Percentiles rank a stretch among this genome's conserved stretches.
These are phyloP conservation scores for Pestalotiopsis sp. DNA, from an alignment of 2,329 filamentous ascomycete genomes.

Conservation along the genomic window DNA sequence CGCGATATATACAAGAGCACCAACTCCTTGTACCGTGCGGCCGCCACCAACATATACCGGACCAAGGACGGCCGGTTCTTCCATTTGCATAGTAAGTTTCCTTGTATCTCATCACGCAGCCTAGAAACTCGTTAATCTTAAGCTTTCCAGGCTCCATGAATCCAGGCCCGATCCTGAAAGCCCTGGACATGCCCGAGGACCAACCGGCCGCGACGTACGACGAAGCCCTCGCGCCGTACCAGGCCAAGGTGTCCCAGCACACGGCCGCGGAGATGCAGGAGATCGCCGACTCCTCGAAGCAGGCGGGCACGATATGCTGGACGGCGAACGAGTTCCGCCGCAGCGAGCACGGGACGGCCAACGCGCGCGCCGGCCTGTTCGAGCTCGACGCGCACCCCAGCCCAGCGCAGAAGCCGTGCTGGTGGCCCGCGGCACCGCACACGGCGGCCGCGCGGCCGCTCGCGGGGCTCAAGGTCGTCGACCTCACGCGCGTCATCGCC, in stretches of 20 bases:
- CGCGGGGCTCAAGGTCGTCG: slow-evolving; percentile 49
- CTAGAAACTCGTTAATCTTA: background rate
- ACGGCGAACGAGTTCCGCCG: slow-evolving; percentile 28
- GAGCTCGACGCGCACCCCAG: slow-evolving; percentile 23
- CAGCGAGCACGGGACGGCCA: slow-evolving; percentile 29
- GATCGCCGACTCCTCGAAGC: slow-evolving; percentile 19
- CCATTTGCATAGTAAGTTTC: slow-evolving; percentile 21
- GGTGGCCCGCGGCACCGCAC: slow-evolving; percentile 41
- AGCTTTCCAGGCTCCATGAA: background rate
- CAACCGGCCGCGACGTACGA: background rate
- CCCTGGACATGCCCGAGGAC: slow-evolving; percentile 19
- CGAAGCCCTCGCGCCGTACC: background rate
- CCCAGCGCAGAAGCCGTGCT: slow-evolving; percentile 33
- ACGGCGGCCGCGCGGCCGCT: slow-evolving; percentile 41
- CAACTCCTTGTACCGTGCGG: slow-evolving; percentile 2
- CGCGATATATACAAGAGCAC: slow-evolving; percentile 8
- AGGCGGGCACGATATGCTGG: slow-evolving; percentile 29
- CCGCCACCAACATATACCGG: slow-evolving; percentile 29
- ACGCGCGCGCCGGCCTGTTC: slow-evolving; percentile 22
- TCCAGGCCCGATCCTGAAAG: slow-evolving; percentile 11
- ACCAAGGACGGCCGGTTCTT: slow-evolving; percentile 22
- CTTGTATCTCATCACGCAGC: background rate
- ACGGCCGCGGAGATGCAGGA: slow-evolving; percentile 21
- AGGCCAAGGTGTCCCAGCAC: background rate
- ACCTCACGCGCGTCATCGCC: slow-evolving; percentile 50